Evolutionary conservation across 2,329 filamentous ascomycete species (phyloP).

Genomic region (Talaromyces funiculosus): DNA sequence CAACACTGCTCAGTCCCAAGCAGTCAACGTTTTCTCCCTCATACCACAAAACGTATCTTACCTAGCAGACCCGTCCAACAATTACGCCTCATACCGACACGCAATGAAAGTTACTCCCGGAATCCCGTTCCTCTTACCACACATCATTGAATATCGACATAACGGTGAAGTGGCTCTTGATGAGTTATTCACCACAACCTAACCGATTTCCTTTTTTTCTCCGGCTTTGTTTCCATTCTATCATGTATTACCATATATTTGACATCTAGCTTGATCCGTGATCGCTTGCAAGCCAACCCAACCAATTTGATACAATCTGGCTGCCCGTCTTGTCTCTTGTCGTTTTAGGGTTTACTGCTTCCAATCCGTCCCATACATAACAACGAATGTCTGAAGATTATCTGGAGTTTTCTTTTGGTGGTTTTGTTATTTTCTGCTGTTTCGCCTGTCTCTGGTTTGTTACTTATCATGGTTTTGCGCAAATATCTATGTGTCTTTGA

Average conservation of each 20-base stretch:
- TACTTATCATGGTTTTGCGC: neutral
- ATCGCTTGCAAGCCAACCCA: neutral
- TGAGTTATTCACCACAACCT: conserved; percentile 21
- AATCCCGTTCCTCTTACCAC: conserved; percentile 35
- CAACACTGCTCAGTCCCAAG: neutral
- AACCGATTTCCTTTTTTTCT: neutral
- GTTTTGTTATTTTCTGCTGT: neutral
- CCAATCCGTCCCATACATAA: neutral
- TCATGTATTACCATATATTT: neutral
- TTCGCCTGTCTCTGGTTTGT: neutral
- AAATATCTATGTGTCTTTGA: neutral
- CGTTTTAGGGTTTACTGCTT: neutral
- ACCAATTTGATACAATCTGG: neutral
- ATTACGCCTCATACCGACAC: conserved; percentile 33
- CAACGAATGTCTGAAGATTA: neutral
- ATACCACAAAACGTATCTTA: conserved; percentile 21
- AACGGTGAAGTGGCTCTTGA: conserved; percentile 24
- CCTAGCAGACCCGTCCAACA: conserved; percentile 27
- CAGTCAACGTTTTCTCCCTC: conserved; percentile 21
- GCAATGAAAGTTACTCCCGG: conserved; percentile 29
- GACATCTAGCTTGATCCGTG: conserved; percentile 5
- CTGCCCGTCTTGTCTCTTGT: neutral
- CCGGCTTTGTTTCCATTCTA: conserved; percentile 3
- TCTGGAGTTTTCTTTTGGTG: neutral
- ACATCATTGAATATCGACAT: conserved; percentile 30